A percentile compares a stretch with the other conserved stretches of the same genome.
phyloP scores from a whole-genome alignment of 306 rosid genomes.

The Cucumis sativus region DNA sequence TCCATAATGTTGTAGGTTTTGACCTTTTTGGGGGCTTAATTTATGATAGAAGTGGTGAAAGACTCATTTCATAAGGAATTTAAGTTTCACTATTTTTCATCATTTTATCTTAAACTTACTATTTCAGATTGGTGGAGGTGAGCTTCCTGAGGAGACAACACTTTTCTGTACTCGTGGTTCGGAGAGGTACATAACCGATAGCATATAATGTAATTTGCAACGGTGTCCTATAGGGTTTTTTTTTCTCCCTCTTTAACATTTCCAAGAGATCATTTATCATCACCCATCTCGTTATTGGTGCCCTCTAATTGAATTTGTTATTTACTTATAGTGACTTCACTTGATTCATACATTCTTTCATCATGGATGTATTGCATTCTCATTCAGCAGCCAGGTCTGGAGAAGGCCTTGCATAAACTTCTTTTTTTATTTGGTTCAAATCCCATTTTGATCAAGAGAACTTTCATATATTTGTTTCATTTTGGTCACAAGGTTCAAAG shows the following conservation, averaged over 20 bases:
- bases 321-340: not conserved
- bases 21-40: not conserved
- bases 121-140: conserved; percentile 92
- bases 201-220: conserved; percentile 14
- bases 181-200: conserved; percentile 62
- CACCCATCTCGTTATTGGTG: not conserved
- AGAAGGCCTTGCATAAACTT: not conserved
- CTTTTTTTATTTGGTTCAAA: not conserved
- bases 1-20: not conserved
- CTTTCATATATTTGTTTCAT: not conserved
- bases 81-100: not conserved
- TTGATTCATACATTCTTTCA: not conserved
- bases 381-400: not conserved
- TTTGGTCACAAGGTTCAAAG: not conserved
- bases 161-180: conserved; percentile 72
- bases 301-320: not conserved
- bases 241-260: not conserved
- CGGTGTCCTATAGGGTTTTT: not conserved
- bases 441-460: not conserved
- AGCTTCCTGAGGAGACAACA: conserved; percentile 82
- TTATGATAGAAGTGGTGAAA: not conserved
- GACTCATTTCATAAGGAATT: not conserved
- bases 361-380: not conserved
- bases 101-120: conserved; percentile 12
- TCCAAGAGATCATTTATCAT: not conserved